Conservation (phyloP, 768 basidiomycete species). For the Crucibulum laeve region DNA sequence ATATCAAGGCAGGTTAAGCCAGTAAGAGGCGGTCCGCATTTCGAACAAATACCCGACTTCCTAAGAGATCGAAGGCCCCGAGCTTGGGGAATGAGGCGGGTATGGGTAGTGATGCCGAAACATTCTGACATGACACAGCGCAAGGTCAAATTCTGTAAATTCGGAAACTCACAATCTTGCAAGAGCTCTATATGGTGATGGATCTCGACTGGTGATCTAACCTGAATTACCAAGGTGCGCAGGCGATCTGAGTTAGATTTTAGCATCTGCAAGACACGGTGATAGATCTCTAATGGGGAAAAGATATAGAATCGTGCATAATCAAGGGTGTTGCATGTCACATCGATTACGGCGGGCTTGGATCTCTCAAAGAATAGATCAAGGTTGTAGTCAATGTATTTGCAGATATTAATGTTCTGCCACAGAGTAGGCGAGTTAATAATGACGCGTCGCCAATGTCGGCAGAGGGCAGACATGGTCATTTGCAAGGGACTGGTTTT, state of each 20-base stretch:
- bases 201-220: no score
- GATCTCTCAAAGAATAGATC: conserved; percentile 24
- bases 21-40: conserved; percentile 8
- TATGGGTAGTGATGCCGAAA: no score
- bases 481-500: conserved; percentile 6
- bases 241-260: no score
- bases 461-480: conserved; percentile 21
- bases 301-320: neutral
- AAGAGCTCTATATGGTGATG: no score
- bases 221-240: no score
- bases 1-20: conserved; percentile 15
- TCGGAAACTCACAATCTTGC: no score
- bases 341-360: conserved; percentile 12
- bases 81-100: no score
- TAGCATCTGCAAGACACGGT: neutral
- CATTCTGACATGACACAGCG: no score
- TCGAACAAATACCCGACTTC: conserved; percentile 8
- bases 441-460: conserved; percentile 19
- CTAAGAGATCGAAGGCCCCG: conserved; percentile 12
- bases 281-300: neutral
- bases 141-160: no score
- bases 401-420: conserved; percentile 16
- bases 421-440: conserved; percentile 22
- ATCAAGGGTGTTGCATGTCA: conserved; percentile 10
- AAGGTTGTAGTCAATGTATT: conserved; percentile 4